phyloP scores from a whole-genome alignment of 2,329 filamentous ascomycete genomes.

The Ophiostoma perfectum region DNA sequence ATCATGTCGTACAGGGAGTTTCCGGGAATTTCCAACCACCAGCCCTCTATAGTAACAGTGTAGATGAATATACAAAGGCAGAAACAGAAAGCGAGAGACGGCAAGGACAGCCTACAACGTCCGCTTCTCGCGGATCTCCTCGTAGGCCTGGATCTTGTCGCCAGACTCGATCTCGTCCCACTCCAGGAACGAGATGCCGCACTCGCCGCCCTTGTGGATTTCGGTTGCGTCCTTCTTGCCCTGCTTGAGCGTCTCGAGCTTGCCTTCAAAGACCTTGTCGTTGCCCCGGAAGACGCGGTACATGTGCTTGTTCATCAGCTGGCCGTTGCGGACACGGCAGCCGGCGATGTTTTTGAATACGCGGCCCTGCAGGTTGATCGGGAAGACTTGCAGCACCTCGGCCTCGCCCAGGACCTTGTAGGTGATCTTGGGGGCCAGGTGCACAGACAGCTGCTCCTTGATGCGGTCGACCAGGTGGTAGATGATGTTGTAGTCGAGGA shows the following conservation, averaged over 20 bases:
- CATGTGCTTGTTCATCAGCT: slow-evolving; percentile 56
- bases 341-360: slow-evolving; percentile 74
- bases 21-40: neutral
- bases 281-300: slow-evolving; percentile 68
- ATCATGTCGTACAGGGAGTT: neutral
- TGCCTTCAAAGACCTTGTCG: slow-evolving; percentile 75
- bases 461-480: slow-evolving; percentile 73
- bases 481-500: slow-evolving; percentile 83
- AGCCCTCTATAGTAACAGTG: neutral
- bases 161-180: slow-evolving; percentile 76
- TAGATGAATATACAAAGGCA: neutral
- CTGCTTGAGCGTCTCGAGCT: slow-evolving; percentile 78
- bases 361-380: slow-evolving; percentile 71
- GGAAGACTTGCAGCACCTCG: slow-evolving; percentile 75
- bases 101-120: slow-evolving; percentile 37
- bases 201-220: slow-evolving; percentile 90
- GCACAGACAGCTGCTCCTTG: slow-evolving; percentile 60
- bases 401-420: slow-evolving; percentile 79
- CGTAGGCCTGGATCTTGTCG: slow-evolving; percentile 83
- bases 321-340: slow-evolving; percentile 78
- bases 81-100: neutral
- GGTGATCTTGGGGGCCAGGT: slow-evolving; percentile 61
- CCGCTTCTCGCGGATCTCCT: slow-evolving; percentile 70
- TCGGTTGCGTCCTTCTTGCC: slow-evolving; percentile 86
- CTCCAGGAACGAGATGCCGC: slow-evolving; percentile 75